Conservation (phyloP, 768 basidiomycete genomes). For the Agrocybe pediades region DNA sequence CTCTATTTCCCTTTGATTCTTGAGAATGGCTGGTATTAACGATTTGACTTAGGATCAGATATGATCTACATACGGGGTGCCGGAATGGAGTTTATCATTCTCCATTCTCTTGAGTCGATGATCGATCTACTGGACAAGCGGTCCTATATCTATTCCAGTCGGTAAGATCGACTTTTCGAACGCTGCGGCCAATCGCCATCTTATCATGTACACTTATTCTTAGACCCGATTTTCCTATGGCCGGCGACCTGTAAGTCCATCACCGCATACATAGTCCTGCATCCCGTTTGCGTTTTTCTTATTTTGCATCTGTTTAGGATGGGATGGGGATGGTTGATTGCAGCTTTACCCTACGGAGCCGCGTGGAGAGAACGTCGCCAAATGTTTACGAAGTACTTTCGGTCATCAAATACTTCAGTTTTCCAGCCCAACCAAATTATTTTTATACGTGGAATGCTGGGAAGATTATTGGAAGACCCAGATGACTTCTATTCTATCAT, state of each 20-base stretch:
- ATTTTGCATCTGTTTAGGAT: conserved; percentile 26
- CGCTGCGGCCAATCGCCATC: neutral
- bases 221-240: conserved; percentile 30
- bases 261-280: neutral
- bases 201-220: neutral
- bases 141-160: conserved; percentile 41
- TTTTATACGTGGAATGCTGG: conserved; percentile 29
- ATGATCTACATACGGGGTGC: conserved; percentile 30
- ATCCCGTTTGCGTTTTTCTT: neutral
- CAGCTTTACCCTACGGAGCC: conserved; percentile 36
- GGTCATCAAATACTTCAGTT: conserved; percentile 19
- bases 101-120: conserved; percentile 35
- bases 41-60: conserved; percentile 34
- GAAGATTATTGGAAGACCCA: conserved; percentile 29
- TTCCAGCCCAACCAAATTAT: conserved; percentile 29
- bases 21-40: too few relatives aligned
- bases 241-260: conserved; percentile 13
- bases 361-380: conserved; percentile 40
- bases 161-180: conserved; percentile 18
- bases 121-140: conserved; percentile 42
- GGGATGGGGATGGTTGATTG: conserved; percentile 38
- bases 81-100: conserved; percentile 34
- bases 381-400: conserved; percentile 34
- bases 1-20: too few relatives aligned
- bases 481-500: conserved; percentile 34